A percentile compares a stretch with the other conserved stretches of the same genome.
Conservation (phyloP, 164 flowering plant genomes). For the Sedum album region DNA sequence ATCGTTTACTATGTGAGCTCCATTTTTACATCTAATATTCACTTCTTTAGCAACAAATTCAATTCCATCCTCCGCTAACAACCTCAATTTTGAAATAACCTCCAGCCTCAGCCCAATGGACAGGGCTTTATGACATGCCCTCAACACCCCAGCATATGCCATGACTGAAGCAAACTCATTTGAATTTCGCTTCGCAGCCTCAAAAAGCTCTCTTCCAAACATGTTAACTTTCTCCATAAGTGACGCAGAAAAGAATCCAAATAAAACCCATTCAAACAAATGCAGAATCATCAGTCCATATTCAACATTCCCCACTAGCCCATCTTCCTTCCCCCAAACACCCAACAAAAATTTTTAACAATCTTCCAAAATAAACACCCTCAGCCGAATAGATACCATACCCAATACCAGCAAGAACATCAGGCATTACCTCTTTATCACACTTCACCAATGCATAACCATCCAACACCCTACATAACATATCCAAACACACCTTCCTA, state of each 20-base stretch:
- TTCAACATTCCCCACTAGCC: slow-evolving; percentile 24
- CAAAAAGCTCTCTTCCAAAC: slow-evolving; percentile 22
- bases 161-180: slow-evolving; percentile 51
- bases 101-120: slow-evolving; percentile 20
- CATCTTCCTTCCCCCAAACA: slow-evolving; percentile 45
- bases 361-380: slow-evolving; percentile 26
- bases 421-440: slow-evolving; percentile 28
- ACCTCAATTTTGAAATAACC: slow-evolving; percentile 26
- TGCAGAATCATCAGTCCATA: slow-evolving; percentile 70
- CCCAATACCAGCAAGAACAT: slow-evolving; percentile 79
- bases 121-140: slow-evolving; percentile 39
- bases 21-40: slow-evolving; percentile 22
- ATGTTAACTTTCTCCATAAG: slow-evolving; percentile 31
- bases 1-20: slow-evolving; percentile 13
- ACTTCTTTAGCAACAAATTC: slow-evolving; percentile 39
- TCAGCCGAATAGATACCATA: slow-evolving; percentile 60
- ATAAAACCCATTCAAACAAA: slow-evolving; percentile 76
- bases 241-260: slow-evolving; percentile 29
- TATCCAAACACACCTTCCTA: slow-evolving; percentile 49
- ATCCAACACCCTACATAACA: slow-evolving; percentile 43
- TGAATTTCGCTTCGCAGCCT: slow-evolving; percentile 18
- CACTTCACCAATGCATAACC: slow-evolving; percentile 18
- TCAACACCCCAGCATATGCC: slow-evolving; percentile 69
- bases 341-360: slow-evolving; percentile 41
- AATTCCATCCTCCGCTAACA: slow-evolving; percentile 42